Conservation (phyloP, 2,329 filamentous ascomycete species). For the Trichoderma brevicompactum region DNA sequence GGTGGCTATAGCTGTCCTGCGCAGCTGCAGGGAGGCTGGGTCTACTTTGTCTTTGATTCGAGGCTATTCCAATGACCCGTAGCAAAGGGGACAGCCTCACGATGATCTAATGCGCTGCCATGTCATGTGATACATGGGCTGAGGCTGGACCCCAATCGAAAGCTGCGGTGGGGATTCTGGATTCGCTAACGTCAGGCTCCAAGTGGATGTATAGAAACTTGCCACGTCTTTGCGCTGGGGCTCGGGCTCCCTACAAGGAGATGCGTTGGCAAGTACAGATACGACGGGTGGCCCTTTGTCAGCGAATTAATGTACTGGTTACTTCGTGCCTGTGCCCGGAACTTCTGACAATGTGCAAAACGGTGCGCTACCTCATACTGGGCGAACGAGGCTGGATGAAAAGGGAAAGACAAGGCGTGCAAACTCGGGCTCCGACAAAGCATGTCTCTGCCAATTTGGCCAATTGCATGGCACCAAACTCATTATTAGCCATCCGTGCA, state of each 20-base stretch:
- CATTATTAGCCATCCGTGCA: conserved; percentile 1
- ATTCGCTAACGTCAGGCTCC: not conserved
- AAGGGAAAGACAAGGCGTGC: conserved; percentile 14
- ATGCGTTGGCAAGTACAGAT: not conserved
- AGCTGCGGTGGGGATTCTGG: conserved; percentile 22
- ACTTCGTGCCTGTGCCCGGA: not conserved
- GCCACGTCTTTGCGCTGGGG: conserved; percentile 2
- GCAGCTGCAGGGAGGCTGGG: conserved; percentile 1
- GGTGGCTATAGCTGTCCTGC: not conserved
- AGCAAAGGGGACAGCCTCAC: not conserved
- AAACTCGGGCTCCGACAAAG: not conserved
- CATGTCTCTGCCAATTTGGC: not conserved
- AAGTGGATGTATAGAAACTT: conserved; percentile 6
- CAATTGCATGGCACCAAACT: not conserved
- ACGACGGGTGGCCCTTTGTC: not conserved
- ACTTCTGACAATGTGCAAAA: too few relatives aligned
- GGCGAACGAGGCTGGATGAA: conserved; percentile 10
- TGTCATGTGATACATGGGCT: conserved; percentile 30
- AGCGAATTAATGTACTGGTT: not conserved
- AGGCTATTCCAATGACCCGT: not conserved
- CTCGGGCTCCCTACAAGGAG: not conserved
- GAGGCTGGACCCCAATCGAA: conserved; percentile 19
- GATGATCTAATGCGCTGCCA: not conserved
- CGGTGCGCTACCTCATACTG: not conserved
- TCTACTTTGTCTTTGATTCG: not conserved